Base-by-base conservation (phyloP, 2,329 filamentous ascomycete species). In the Penicillium hesseltinei region DNA sequence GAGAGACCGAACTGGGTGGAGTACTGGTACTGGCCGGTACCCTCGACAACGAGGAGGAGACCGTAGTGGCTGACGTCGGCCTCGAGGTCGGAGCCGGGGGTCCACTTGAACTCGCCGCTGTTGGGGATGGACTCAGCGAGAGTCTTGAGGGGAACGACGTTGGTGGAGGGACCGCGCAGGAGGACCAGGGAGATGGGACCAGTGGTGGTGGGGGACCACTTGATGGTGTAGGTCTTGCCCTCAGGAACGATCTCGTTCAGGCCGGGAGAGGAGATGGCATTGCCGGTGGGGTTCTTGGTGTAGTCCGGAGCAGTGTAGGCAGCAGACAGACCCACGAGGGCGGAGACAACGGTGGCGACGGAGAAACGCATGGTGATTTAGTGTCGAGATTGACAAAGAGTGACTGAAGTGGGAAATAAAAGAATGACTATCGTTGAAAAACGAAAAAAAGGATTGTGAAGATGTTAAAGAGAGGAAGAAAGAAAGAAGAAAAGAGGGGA, bases 1-100 rank as follows among this genome's bases (percentile, higher is more conserved):
- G 69, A 55, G 75, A 88, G 79, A 66, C 84, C 84, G 76, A 87
- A 87, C 72, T 87, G 84, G 57, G 82, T 82, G 43, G 80, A 82
- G 74, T 80, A 85, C 71, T 87, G 84, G 80, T 84, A 87, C 69
- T 81, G 73, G 69, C 84, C 82, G 61, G 78, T 83, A 49, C 77
- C 76, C 67, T 86, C 82, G 62, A 82, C 83, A 64, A 87, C 82
- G 66, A 88, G 73, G 70, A 86, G 78, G 68, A 88, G 76, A 60
- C 84, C 85, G 74, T 87, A 87, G 73, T 78, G 80, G 65, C 77
- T 79, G 61, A 69, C 69, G 60, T 82, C 80, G 60, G 69, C 69
- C 66, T 78, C 75, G 58, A 86, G 80, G 42, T 69, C 61, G 54
- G 77, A 70, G 59, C 75, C 66, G 42, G 82, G 82, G 43, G 80